Evolutionary conservation across 2,329 filamentous ascomycete genomes (phyloP), one percentile per base, ranked within the genome.

Genomic region (Sporothrix variecibatus): DNA sequence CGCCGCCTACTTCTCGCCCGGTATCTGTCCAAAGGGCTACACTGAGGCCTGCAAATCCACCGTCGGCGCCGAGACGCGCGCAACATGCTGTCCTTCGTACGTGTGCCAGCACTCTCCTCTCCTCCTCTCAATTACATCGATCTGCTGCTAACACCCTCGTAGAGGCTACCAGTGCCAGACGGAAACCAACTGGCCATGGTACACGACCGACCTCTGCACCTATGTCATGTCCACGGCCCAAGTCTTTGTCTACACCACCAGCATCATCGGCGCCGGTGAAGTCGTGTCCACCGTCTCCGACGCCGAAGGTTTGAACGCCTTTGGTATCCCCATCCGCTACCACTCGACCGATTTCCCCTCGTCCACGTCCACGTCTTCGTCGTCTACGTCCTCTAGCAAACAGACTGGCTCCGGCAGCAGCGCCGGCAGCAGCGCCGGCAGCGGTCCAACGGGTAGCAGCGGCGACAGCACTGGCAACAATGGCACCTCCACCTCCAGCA

Each of bases 21-120:
- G 72, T 17, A n/a, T 75, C 51, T 76, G 75, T 15, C 75, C 74
- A 7, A 0, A n/a, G 2, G 74, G 74, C 43, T 76, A 76, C 64
- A 49, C 38, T 0, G n/a, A 71, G 38, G 75, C 74, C 7, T 72
- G 72, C 60, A 49, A 23, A 5, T 28, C 1, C 26, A 40, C 40
- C 11, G n/a, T 17, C 38, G 46, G 2, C 23, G 23, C 1, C 12
- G 70, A 75, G 53, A 74, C 72, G n/a, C 62, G 8, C 6, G 72
- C 72, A 9, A 71, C 73, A 20, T 76, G 75, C 70, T 75, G 75
- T 72, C 75, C 75, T 1, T 2, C 20, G 73, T 74, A 72, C 0
- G 69, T 60, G 34, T 8, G 34, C 4, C 34, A n/a, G n/a, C n/a
- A n/a, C n/a, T n/a, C n/a, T n/a, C n/a, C n/a, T n/a, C n/a, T n/a